Conservation (phyloP, 2,329 filamentous ascomycete species). For the Incumbomyces delicatus region DNA sequence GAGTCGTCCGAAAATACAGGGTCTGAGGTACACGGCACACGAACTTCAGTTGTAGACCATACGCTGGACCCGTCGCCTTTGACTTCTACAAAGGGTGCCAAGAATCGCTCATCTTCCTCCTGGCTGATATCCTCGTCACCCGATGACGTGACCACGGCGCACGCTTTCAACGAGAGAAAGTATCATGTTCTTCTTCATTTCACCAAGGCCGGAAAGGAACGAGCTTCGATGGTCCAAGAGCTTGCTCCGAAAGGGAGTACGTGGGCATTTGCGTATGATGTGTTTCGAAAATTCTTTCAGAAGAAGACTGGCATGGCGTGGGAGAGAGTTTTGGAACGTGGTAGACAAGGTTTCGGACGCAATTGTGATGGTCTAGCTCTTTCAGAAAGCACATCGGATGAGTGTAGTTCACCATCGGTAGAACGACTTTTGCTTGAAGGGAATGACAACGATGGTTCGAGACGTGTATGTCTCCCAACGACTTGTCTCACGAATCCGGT, state of each 20-base stretch:
- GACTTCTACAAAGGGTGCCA: no score
- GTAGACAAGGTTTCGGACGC: not conserved
- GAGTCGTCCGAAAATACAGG: not conserved
- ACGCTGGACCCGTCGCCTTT: not conserved
- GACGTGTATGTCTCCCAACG: not conserved
- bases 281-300: constrained; percentile 50
- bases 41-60: not conserved
- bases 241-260: constrained; percentile 26
- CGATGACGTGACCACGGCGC: not conserved
- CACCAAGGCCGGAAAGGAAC: not conserved
- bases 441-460: not conserved
- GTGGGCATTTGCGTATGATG: constrained; percentile 33
- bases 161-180: not conserved
- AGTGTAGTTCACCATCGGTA: not conserved
- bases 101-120: not conserved
- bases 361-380: not conserved
- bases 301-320: constrained; percentile 50
- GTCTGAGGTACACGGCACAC: not conserved
- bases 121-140: not conserved
- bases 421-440: not conserved
- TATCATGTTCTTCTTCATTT: constrained; percentile 1
- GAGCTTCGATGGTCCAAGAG: not conserved
- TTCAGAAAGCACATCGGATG: not conserved
- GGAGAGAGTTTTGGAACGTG: constrained; percentile 35
- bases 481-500: not conserved